These are phyloP conservation scores for Termitomyces sp. DNA, from an alignment of 768 basidiomycete species.

Conservation along the genomic window DNA sequence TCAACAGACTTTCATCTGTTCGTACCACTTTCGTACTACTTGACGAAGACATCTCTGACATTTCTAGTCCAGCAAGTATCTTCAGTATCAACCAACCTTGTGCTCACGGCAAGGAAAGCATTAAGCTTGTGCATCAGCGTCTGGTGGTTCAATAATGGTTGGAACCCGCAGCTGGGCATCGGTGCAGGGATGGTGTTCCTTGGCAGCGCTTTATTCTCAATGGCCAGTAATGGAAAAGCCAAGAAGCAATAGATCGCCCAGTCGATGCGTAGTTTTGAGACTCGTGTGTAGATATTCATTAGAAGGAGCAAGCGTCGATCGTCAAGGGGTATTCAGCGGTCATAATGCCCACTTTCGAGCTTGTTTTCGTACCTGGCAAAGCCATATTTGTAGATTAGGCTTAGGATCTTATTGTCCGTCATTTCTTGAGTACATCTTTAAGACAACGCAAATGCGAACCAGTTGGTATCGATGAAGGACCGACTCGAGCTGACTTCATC, in stretches of 20 bases:
- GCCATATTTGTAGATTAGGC: not conserved
- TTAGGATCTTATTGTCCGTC: too few relatives aligned
- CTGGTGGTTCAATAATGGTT: conserved; percentile 77
- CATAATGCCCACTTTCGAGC: not conserved
- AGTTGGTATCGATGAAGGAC: not conserved
- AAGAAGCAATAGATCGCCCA: conserved; percentile 12
- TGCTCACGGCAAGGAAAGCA: conserved; percentile 77
- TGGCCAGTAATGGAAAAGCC: conserved; percentile 16
- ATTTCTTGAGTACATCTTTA: too few relatives aligned
- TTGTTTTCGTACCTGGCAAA: not conserved
- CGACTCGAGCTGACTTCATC: too few relatives aligned
- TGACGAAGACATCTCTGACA: not conserved
- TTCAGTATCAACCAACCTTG: conserved; percentile 76
- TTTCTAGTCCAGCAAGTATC: conserved; percentile 51
- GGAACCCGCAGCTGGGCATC: conserved; percentile 55
- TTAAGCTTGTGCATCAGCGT: conserved; percentile 75
- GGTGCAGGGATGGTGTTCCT: conserved; percentile 74
- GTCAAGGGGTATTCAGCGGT: not conserved
- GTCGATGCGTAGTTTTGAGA: not conserved
- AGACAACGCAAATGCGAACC: not conserved
- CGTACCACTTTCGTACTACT: conserved; percentile 20
- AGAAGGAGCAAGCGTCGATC: not conserved
- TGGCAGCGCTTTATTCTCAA: conserved; percentile 60
- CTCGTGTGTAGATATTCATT: not conserved
- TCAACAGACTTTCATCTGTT: conserved; percentile 77